Base-by-base conservation (phyloP, 2,329 filamentous ascomycete genomes). In the Hypoxylon sp. region DNA sequence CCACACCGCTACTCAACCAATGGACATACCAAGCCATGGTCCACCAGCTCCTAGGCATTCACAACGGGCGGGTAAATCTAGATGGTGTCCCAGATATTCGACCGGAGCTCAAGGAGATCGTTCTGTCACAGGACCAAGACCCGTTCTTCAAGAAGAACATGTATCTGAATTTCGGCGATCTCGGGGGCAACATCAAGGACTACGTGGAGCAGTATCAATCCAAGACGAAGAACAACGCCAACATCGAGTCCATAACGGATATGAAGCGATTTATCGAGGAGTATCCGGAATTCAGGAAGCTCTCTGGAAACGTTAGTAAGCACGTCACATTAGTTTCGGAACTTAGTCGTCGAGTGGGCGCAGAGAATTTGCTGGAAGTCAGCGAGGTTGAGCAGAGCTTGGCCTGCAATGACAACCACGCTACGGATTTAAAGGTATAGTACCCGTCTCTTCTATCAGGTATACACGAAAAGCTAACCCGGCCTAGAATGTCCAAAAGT, bases 1-100 rank as follows among this genome's bases (percentile, higher is more conserved):
- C 98, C 55, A 99, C 96, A 2, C 96, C 96, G 0, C 83, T 99
- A 10, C 86, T 99, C 53, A 97, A 94, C 2, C 96, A 99, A 79
- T 99, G 96, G 96, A 99, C 96, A 27, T 99, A 99, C 77, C 96
- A 99, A 81, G 96, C 96, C n/a, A 99, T 99, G 94, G 96, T 99
- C 0, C 96, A 99, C 78, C 96, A 99, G 76, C 83, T 98, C 1
- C 85, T 99, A 11, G 96, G 96, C 4, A 97, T 99, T 72, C 89
- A 92, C 65, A 98, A 98, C 78, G 96, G 96, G n/a, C 88, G 95
- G 55, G 96, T 99, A 0, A 92, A 97, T 76, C 84, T 99, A 35
- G 92, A 91, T 69, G 88, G 93, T 61, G 90, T 97, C 0, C 93
- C 93, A 11, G 94, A 97, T 60, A 89, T 97, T 62, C 87, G 93